These are phyloP conservation scores for Trametes hirsuta DNA, from an alignment of 1,284 basidiomycete species.

Conservation along the genomic window DNA sequence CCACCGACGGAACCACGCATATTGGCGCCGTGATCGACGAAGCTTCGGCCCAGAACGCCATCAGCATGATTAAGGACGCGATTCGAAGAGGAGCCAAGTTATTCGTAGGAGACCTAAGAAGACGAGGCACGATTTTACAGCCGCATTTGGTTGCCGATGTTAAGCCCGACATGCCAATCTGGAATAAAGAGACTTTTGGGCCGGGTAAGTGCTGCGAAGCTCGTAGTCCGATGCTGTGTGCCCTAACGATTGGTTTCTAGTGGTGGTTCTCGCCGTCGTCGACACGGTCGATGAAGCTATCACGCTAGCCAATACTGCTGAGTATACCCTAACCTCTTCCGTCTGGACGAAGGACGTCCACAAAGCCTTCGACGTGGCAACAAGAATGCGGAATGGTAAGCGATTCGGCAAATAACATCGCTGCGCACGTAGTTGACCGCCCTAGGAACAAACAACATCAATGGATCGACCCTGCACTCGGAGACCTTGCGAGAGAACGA, in stretches of 20 bases:
- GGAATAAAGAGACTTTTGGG: conserved; percentile 62
- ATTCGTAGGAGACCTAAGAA: conserved; percentile 47
- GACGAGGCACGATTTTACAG: conserved; percentile 48
- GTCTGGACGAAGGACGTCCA: conserved; percentile 58
- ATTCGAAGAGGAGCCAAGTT: conserved; percentile 54
- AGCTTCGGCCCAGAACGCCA: conserved; percentile 51
- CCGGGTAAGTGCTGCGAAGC: conserved; percentile 43
- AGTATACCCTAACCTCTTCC: conserved; percentile 54
- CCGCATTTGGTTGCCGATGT: conserved; percentile 56
- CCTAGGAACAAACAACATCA: conserved; percentile 48
- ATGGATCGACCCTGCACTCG: conserved; percentile 35
- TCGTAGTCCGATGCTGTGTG: background rate
- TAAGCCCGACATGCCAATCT: conserved; percentile 51
- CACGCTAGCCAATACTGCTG: conserved; percentile 54
- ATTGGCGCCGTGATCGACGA: conserved; percentile 51
- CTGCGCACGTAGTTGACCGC: background rate
- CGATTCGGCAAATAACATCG: too few relatives aligned
- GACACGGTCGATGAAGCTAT: conserved; percentile 54
- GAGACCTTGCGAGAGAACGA: conserved; percentile 28
- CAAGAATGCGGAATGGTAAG: conserved; percentile 49
- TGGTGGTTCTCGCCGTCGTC: conserved; percentile 51
- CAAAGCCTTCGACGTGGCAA: conserved; percentile 50
- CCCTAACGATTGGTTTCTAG: background rate
- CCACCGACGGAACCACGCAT: conserved; percentile 20
- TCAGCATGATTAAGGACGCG: conserved; percentile 54